Evolutionary conservation across 768 basidiomycete species (phyloP).

Genomic region (Auricularia sp.): DNA sequence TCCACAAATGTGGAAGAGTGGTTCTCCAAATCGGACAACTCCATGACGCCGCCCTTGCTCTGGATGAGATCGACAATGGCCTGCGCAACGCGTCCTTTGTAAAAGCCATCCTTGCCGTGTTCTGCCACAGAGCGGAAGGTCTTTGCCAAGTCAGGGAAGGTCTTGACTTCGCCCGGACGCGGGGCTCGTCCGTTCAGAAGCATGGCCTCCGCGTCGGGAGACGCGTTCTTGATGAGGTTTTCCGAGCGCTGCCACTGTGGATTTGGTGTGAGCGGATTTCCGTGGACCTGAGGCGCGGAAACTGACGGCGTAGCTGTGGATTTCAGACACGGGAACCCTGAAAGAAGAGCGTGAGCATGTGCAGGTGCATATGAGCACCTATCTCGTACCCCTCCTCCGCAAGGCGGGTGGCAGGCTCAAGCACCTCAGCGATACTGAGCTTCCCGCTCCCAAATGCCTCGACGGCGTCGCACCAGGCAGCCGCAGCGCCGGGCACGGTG

Average conservation of each 20-base stretch:
- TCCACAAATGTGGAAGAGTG: conserved; percentile 74
- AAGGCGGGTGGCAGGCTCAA: conserved; percentile 82
- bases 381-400: conserved; percentile 79
- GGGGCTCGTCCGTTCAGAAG: conserved; percentile 78
- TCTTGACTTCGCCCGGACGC: conserved; percentile 73
- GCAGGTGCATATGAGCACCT: neutral
- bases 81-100: conserved; percentile 83
- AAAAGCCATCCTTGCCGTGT: conserved; percentile 86
- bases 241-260: conserved; percentile 47
- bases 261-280: conserved; percentile 1
- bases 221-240: conserved; percentile 67
- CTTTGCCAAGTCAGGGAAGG: conserved; percentile 67
- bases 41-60: conserved; percentile 87
- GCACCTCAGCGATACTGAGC: conserved; percentile 53
- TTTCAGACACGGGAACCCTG: conserved; percentile 82
- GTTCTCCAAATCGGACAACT: conserved; percentile 80
- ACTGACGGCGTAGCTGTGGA: conserved; percentile 48
- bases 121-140: conserved; percentile 75
- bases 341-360: neutral
- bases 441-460: conserved; percentile 73
- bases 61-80: conserved; percentile 81
- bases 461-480: conserved; percentile 90
- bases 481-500: conserved; percentile 88
- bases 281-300: conserved; percentile 15
- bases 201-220: conserved; percentile 81